phyloP scores from a whole-genome alignment of 2,329 filamentous ascomycete genomes.

The Calonectria hongkongensis region DNA sequence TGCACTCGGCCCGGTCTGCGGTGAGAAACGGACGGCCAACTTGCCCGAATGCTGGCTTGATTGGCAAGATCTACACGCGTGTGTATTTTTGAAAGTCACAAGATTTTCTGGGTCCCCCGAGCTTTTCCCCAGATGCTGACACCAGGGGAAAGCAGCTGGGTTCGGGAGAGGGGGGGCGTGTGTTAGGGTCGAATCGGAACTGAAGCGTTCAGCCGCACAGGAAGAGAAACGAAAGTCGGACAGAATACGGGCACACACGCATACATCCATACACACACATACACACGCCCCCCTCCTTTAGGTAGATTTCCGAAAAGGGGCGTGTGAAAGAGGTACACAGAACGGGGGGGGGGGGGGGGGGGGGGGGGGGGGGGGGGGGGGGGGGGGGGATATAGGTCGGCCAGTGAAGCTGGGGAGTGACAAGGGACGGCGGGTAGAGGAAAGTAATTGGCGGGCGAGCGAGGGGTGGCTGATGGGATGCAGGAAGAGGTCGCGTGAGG shows the following conservation, averaged over 20 bases:
- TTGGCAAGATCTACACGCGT: background rate
- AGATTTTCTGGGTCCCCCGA: background rate
- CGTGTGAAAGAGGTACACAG: too few species aligned
- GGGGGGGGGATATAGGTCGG: background rate
- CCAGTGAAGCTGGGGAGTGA: background rate
- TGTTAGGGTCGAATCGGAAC: background rate
- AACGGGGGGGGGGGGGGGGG: too few species aligned
- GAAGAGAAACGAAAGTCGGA: background rate
- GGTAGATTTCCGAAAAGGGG: too few species aligned
- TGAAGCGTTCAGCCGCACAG: background rate
- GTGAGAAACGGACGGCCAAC: background rate
- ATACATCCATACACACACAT: background rate
- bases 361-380: too few species aligned
- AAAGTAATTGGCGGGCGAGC: background rate
- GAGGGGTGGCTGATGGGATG: conserved; percentile 22
- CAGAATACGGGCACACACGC: background rate
- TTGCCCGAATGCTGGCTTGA: background rate
- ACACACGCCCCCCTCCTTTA: background rate
- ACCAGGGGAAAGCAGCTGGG: background rate
- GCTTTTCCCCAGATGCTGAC: background rate
- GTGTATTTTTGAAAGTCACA: background rate
- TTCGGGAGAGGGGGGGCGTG: background rate
- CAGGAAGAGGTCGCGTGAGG: conserved; percentile 40
- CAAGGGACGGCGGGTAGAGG: background rate
- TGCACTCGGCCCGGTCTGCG: background rate